Base-by-base conservation (phyloP, 176 grass and related monocot genomes). In the Ananas comosus region DNA sequence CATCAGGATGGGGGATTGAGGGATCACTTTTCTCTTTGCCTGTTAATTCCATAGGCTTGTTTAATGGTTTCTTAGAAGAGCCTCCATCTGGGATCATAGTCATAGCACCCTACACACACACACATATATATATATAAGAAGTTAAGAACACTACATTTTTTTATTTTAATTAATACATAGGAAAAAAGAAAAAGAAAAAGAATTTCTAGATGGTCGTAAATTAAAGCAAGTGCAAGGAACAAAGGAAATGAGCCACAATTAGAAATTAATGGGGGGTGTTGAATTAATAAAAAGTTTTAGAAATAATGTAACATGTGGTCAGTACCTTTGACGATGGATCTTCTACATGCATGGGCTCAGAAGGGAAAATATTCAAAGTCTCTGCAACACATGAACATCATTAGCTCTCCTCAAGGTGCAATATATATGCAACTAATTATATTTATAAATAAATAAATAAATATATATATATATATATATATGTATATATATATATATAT, bases 351-450 rank as follows among this genome's bases (percentile, higher is more conserved):
- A 91, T 91, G 24, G 88, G 88, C 68, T 74, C 67, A 76, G 88
- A 91, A 79, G 88, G 88, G 67, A 91, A 91, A 71, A 91, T 91
- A 74, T 91, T 91, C 70, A 91, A 76, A 64, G 88, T 91, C 67
- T 83, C 88, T 88, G 85, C 80, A 61, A 61, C 66, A 16, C 68
- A 79, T 53, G 54, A 2, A 51, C 21, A 42, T 9, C 56, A 22
- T 61, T 61, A 61, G 21, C 13, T 61, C 17, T 19, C 56, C 21
- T 61, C n/a, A 61, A 61, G 56, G 14, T 61, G 17, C 56, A 58
- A 58, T 58, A 17, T 58, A 58, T 58, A 17, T 58, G 10, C 18
- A 19, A 4, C 12, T 17, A 58, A 58, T 13, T n/a, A 9, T 3
- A 57, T 16, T 0, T 16, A n/a, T 13, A 13, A n/a, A n/a, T n/a